Evolutionary conservation across 495 filamentous ascomycete genomes (phyloP).

Genomic region (Podospora conica): DNA sequence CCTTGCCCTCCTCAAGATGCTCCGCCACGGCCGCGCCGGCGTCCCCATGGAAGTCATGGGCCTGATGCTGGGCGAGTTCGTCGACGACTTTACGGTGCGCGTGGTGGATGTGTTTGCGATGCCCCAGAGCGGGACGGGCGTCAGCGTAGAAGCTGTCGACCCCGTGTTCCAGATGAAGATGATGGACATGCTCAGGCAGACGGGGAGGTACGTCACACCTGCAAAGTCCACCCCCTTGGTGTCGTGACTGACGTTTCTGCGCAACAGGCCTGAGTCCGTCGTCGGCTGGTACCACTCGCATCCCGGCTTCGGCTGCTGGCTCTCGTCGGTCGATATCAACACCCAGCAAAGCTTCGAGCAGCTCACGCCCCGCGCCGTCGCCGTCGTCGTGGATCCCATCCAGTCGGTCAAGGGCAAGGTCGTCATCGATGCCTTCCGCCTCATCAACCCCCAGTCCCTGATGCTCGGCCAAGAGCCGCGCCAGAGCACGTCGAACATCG

Average conservation of each 20-base stretch:
- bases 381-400: conserved; percentile 96
- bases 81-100: conserved; percentile 97
- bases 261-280: conserved; percentile 78
- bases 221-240: background rate
- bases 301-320: conserved; percentile 98
- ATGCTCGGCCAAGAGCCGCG: conserved; percentile 98
- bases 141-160: conserved; percentile 97
- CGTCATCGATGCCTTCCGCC: conserved; percentile 97
- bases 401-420: conserved; percentile 99
- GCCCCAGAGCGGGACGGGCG: conserved; percentile 98
- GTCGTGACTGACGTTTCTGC: conserved; percentile 12
- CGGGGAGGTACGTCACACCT: conserved; percentile 63
- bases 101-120: conserved; percentile 98
- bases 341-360: conserved; percentile 99
- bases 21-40: conserved; percentile 92
- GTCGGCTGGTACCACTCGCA: conserved; percentile 99
- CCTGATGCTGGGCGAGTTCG: conserved; percentile 96
- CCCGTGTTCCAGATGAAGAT: conserved; percentile 98
- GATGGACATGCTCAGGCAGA: conserved; percentile 99
- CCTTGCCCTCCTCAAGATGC: conserved; percentile 94
- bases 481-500: conserved; percentile 95
- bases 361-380: conserved; percentile 89
- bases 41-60: conserved; percentile 99
- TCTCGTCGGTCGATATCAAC: conserved; percentile 98
- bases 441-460: conserved; percentile 97